Conservation (phyloP, 2,329 filamentous ascomycete species). For the Calonectria honghensis region DNA sequence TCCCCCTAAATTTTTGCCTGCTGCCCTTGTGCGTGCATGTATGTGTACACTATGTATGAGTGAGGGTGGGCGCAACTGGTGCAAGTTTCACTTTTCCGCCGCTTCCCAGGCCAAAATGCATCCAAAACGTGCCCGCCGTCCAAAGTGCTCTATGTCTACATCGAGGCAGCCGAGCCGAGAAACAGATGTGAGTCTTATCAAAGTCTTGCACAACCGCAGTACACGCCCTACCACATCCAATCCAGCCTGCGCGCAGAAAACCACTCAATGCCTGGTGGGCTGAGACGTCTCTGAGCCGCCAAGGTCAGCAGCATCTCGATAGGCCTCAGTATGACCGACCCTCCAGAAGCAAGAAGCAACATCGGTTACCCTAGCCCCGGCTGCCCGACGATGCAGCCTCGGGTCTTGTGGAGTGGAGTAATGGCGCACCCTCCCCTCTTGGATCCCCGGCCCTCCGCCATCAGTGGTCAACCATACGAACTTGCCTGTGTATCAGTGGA, state of each 20-base stretch:
- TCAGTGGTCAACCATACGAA: constrained; percentile 44
- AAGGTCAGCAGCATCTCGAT: constrained; percentile 33
- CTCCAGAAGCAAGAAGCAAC: constrained; percentile 34
- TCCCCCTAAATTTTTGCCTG: constrained; percentile 30
- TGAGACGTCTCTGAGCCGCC: constrained; percentile 31
- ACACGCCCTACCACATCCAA: constrained; percentile 38
- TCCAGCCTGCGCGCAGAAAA: constrained; percentile 9
- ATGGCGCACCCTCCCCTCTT: constrained; percentile 53
- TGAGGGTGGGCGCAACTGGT: constrained; percentile 26
- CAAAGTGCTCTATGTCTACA: constrained; percentile 19
- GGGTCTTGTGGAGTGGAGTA: constrained; percentile 51
- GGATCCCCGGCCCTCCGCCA: constrained; percentile 44
- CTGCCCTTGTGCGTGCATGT: constrained; percentile 33
- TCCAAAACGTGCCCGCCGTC: constrained; percentile 4
- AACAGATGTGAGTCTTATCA: background rate
- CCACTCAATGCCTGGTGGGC: constrained; percentile 22
- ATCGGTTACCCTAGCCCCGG: constrained; percentile 36
- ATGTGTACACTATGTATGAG: constrained; percentile 24
- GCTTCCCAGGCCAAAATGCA: background rate
- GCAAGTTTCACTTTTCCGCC: constrained; percentile 17
- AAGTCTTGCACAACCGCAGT: constrained; percentile 20
- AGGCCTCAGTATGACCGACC: constrained; percentile 32
- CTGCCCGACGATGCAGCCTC: constrained; percentile 50
- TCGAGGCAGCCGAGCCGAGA: constrained; percentile 16
- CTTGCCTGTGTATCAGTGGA: constrained; percentile 53